phyloP scores from a whole-genome alignment of 768 basidiomycete genomes.

The Boletus bicolor region DNA sequence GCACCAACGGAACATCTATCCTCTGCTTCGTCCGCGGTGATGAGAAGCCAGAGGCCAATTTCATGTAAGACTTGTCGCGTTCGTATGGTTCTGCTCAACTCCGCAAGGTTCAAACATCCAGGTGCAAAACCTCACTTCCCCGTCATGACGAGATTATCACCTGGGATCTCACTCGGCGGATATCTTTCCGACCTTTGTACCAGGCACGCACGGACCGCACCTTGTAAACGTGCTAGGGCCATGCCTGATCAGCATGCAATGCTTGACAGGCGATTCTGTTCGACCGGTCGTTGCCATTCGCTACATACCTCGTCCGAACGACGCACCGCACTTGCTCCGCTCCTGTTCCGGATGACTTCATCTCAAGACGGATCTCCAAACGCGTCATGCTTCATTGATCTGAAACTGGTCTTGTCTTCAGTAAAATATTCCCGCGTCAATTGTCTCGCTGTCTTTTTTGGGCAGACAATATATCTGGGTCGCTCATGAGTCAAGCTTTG shows the following conservation, averaged over 20 bases:
- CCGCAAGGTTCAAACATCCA: background rate
- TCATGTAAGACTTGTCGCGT: background rate
- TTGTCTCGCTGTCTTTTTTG: slow-evolving; percentile 13
- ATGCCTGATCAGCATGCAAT: background rate
- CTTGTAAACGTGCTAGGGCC: background rate
- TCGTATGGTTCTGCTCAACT: background rate
- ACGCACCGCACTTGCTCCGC: slow-evolving; percentile 7
- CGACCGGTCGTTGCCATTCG: background rate
- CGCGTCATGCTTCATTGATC: slow-evolving; percentile 2
- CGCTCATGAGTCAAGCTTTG: background rate
- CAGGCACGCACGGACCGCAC: background rate
- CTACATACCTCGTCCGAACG: background rate
- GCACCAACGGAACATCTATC: background rate
- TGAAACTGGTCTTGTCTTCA: background rate
- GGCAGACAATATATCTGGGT: background rate
- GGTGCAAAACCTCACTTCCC: background rate
- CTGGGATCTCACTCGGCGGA: background rate
- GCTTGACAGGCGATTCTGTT: background rate
- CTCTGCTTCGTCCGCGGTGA: slow-evolving; percentile 20
- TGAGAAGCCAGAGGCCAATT: background rate
- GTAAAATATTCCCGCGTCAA: background rate
- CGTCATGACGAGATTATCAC: slow-evolving; percentile 1
- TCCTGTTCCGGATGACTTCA: slow-evolving; percentile 11
- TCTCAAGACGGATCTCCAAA: background rate
- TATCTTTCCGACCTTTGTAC: background rate